A percentile compares a stretch with the other conserved stretches of the same genome.
Evolutionary conservation across 148 eudicot species (phyloP).

Genomic region (Oxyria digyna): DNA sequence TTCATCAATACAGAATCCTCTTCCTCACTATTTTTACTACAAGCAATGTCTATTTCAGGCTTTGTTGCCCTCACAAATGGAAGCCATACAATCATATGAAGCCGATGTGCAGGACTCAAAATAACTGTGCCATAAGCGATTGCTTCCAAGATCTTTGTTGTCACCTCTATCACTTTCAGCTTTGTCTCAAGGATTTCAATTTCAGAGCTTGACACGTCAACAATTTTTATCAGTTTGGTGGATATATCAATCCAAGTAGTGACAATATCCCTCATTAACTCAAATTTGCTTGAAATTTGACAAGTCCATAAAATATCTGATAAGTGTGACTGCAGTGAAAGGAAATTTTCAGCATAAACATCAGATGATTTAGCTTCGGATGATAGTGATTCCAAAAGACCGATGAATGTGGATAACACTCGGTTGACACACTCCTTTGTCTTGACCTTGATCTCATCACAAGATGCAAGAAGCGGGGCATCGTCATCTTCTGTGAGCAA

Average conservation of each 20-base stretch:
- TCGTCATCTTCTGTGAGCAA: conserved; percentile 92
- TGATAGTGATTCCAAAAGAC: conserved; percentile 31
- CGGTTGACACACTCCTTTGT: conserved; percentile 32
- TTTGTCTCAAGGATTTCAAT: conserved; percentile 26
- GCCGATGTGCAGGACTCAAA: conserved; percentile 49
- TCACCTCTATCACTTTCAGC: conserved; percentile 56
- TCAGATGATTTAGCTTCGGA: conserved; percentile 19
- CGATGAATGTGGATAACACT: conserved; percentile 33
- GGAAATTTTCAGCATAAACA: conserved; percentile 12
- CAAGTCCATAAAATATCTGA: conserved; percentile 72
- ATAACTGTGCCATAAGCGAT: conserved; percentile 64
- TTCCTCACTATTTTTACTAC: conserved; percentile 23
- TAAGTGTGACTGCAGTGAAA: conserved; percentile 28
- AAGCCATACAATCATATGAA: conserved; percentile 74
- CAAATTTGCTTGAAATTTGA: conserved; percentile 56
- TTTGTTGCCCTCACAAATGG: conserved; percentile 48
- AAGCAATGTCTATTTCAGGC: conserved; percentile 32
- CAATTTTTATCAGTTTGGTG: conserved; percentile 16
- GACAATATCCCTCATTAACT: conserved; percentile 48
- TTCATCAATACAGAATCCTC: conserved; percentile 27
- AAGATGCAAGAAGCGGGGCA: conserved; percentile 50
- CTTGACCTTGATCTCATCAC: conserved; percentile 43
- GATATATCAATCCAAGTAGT: conserved; percentile 53
- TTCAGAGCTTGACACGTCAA: conserved; percentile 17
- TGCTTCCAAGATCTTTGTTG: conserved; percentile 62